Conservation (phyloP, 768 basidiomycete species). For the Krasilnikovozyma curviuscula region DNA sequence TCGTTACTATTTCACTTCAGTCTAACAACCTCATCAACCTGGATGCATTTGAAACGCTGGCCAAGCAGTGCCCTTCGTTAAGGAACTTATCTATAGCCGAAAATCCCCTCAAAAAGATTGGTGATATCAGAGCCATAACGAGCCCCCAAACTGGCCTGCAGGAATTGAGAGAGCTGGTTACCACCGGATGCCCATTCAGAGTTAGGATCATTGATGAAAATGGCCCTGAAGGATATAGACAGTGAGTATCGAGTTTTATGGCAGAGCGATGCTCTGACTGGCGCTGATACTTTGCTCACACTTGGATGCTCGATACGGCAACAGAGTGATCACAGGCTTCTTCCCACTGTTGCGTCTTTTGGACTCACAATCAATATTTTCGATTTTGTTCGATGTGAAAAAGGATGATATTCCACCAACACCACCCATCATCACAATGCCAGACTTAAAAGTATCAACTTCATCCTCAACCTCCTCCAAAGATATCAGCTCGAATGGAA, state of each 20-base stretch:
- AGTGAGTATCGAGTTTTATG: constrained; percentile 1
- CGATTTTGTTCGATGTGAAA: constrained; percentile 5
- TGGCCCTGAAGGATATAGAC: constrained; percentile 10
- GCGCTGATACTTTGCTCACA: no score
- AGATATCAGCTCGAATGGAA: no score
- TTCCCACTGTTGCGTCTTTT: constrained; percentile 9
- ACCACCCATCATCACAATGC: background rate
- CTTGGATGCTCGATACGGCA: background rate
- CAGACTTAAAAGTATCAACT: no score
- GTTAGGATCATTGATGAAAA: background rate
- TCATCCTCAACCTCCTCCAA: no score
- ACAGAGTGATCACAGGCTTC: constrained; percentile 5
- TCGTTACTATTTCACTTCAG: constrained; percentile 10
- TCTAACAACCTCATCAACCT: constrained; percentile 6
- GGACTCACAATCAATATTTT: constrained; percentile 12
- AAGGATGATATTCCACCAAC: constrained; percentile 2
- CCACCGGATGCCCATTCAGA: constrained; percentile 6
- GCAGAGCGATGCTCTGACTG: no score
- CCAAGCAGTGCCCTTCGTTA: background rate
- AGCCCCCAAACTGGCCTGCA: constrained; percentile 8
- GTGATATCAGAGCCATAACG: constrained; percentile 3
- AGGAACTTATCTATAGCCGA: constrained; percentile 11
- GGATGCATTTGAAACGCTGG: constrained; percentile 9
- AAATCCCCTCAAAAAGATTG: constrained; percentile 4
- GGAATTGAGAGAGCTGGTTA: constrained; percentile 7